Conservation (phyloP, 805 yeast species). For the Barnettozyma pratensis region DNA sequence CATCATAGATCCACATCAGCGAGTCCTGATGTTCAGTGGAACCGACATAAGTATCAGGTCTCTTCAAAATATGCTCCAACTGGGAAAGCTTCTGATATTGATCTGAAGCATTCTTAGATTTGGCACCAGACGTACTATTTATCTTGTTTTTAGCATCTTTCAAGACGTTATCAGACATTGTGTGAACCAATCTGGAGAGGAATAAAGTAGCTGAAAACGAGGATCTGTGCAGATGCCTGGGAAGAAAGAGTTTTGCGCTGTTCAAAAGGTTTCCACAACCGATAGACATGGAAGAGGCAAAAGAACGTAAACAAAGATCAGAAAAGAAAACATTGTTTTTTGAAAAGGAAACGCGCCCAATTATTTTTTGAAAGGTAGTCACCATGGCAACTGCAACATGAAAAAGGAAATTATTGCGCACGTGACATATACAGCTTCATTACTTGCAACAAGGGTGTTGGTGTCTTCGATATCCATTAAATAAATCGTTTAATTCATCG, state of each 20-base stretch:
- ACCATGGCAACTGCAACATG: neutral
- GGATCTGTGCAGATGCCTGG: neutral
- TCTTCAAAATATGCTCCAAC: conserved; percentile 89
- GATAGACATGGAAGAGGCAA: neutral
- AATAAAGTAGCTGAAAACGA: neutral
- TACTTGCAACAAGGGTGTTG: neutral
- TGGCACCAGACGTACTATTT: conserved; percentile 6
- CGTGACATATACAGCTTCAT: neutral
- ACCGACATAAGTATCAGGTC: conserved; percentile 98
- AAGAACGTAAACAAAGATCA: neutral
- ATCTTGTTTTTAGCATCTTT: conserved; percentile 8
- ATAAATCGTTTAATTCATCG: no score
- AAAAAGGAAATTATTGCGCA: neutral
- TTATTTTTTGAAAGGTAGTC: neutral
- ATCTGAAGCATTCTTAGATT: conserved; percentile 45
- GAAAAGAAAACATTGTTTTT: neutral
- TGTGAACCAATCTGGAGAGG: neutral
- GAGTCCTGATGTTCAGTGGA: conserved; percentile 79
- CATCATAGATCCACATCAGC: conserved; percentile 83
- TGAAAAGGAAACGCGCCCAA: neutral
- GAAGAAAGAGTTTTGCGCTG: neutral
- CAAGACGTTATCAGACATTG: conserved; percentile 4
- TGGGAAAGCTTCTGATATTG: conserved; percentile 93
- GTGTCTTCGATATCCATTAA: no score
- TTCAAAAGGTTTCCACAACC: conserved; percentile 3